Evolutionary conservation across 257 asterid genomes (phyloP).

Genomic region (Primulina huaijiensis): DNA sequence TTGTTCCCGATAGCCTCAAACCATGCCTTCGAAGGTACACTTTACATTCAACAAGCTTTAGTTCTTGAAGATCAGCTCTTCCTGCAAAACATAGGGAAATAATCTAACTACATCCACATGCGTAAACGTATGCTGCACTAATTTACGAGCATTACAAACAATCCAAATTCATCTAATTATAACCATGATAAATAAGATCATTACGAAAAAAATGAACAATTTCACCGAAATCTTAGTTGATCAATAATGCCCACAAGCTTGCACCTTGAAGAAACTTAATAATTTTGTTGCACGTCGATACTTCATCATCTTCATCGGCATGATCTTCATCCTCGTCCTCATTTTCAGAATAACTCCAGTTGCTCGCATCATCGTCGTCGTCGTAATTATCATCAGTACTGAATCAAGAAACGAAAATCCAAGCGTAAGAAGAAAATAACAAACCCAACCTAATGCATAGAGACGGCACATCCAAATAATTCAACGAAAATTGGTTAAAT

Average conservation of each 20-base stretch:
- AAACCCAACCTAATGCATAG: background rate
- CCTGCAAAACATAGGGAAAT: conserved; percentile 32
- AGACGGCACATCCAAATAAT: background rate
- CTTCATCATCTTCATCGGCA: conserved; percentile 8
- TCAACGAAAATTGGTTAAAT: background rate
- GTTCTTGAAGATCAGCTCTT: conserved; percentile 35
- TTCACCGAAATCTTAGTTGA: background rate
- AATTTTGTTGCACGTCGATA: conserved; percentile 19
- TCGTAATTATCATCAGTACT: conserved; percentile 14
- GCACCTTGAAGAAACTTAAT: conserved; percentile 29
- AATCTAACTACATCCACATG: background rate
- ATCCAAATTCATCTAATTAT: conserved; percentile 4
- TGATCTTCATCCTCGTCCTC: background rate
- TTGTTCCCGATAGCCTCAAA: conserved; percentile 66
- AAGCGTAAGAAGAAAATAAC: background rate
- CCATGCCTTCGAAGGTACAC: conserved; percentile 52
- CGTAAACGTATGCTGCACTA: background rate
- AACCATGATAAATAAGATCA: background rate
- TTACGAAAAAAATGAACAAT: background rate
- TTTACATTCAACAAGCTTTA: conserved; percentile 51
- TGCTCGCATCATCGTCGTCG: conserved; percentile 18
- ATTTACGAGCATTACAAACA: background rate
- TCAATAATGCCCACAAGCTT: conserved; percentile 12
- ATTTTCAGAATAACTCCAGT: background rate
- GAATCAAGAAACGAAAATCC: background rate